Percentiles rank a stretch among this genome's conserved stretches.
phyloP scores from a whole-genome alignment of 306 rosid genomes.

The Vicia faba region DNA sequence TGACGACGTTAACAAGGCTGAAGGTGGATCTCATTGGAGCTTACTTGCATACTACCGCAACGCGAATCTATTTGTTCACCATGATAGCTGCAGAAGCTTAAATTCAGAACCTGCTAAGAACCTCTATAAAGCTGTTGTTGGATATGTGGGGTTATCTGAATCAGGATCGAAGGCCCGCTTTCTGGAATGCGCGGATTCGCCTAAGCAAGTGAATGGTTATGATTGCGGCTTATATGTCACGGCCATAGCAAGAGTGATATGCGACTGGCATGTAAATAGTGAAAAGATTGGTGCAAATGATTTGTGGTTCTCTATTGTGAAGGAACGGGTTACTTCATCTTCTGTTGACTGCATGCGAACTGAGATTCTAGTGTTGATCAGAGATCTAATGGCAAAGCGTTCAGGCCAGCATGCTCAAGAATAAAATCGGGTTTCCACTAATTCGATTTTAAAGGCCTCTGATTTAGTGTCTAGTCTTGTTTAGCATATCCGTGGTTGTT shows the following conservation, averaged over 20 bases:
- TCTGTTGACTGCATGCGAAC: conserved; percentile 59
- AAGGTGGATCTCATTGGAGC: conserved; percentile 96
- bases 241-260: conserved; percentile 68
- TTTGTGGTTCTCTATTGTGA: conserved; percentile 63
- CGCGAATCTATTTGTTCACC: conserved; percentile 67
- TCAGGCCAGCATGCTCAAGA: conserved; percentile 8
- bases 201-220: conserved; percentile 69
- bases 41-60: conserved; percentile 69
- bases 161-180: conserved; percentile 44
- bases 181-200: conserved; percentile 61
- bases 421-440: background rate
- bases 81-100: conserved; percentile 59
- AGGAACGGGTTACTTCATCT: conserved; percentile 62
- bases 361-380: conserved; percentile 60
- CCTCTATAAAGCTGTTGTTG: conserved; percentile 60
- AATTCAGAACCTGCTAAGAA: conserved; percentile 53
- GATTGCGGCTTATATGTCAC: conserved; percentile 87
- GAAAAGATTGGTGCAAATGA: conserved; percentile 36
- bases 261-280: conserved; percentile 55
- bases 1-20: conserved; percentile 62
- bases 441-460: background rate
- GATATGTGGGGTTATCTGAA: conserved; percentile 45
- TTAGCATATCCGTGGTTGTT: background rate
- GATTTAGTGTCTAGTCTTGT: background rate
- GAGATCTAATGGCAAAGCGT: conserved; percentile 62